phyloP scores from a whole-genome alignment of 2,329 filamentous ascomycete species.

The Hypoxylon sp. region DNA sequence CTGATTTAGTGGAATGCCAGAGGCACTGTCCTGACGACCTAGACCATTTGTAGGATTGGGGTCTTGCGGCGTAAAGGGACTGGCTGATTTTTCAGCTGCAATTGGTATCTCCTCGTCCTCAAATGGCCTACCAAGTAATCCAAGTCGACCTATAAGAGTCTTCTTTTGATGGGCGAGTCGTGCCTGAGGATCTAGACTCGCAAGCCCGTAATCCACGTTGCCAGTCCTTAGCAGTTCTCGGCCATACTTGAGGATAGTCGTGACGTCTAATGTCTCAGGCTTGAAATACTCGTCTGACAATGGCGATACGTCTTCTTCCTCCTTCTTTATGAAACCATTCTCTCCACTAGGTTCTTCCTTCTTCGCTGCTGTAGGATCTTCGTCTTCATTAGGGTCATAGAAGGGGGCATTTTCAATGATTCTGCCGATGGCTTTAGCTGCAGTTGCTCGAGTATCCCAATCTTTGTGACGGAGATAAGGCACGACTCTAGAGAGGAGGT shows the following conservation, averaged over 20 bases:
- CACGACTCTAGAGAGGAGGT: constrained; percentile 92
- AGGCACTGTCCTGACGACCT: constrained; percentile 57
- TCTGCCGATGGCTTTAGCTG: constrained; percentile 93
- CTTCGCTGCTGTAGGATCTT: constrained; percentile 64
- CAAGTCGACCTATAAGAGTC: constrained; percentile 84
- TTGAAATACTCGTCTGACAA: constrained; percentile 76
- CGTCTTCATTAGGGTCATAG: constrained; percentile 89
- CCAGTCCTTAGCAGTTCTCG: constrained; percentile 88
- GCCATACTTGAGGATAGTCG: constrained; percentile 84
- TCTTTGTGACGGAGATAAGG: constrained; percentile 95
- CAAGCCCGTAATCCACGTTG: constrained; percentile 87
- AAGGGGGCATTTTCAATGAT: constrained; percentile 90
- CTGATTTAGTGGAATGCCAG: constrained; percentile 56
- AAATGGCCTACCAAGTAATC: constrained; percentile 85
- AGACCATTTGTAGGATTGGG: constrained; percentile 53
- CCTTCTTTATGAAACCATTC: constrained; percentile 69
- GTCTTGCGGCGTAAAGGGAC: constrained; percentile 64
- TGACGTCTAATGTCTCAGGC: constrained; percentile 82
- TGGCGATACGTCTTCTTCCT: constrained; percentile 68
- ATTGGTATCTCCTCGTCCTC: constrained; percentile 84
- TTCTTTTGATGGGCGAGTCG: constrained; percentile 91
- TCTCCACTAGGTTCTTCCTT: constrained; percentile 60
- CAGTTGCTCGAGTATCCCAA: constrained; percentile 95
- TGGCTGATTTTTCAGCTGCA: constrained; percentile 70
- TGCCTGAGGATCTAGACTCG: constrained; percentile 83